These are phyloP conservation scores for Adansonia digitata DNA, from an alignment of 345 rosid genomes.

Conservation along the genomic window DNA sequence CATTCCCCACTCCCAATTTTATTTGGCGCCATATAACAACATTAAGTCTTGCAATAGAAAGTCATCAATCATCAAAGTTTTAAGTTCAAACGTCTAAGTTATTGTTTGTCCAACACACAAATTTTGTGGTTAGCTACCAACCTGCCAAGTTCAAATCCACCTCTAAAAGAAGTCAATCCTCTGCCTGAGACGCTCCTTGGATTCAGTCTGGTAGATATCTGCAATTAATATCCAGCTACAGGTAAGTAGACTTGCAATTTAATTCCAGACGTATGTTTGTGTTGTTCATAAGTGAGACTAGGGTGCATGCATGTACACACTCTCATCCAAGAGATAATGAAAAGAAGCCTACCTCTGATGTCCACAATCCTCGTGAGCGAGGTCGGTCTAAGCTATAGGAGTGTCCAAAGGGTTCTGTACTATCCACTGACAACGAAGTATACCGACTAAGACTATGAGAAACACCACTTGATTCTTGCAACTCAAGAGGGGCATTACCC, in stretches of 20 bases:
- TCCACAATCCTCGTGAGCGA: constrained; percentile 53
- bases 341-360: constrained; percentile 49
- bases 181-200: constrained; percentile 44
- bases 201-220: constrained; percentile 40
- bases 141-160: constrained; percentile 73
- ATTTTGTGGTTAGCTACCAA: constrained; percentile 21
- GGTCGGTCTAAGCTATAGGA: constrained; percentile 40
- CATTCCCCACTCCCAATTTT: neutral
- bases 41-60: neutral
- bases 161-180: constrained; percentile 47
- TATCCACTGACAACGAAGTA: constrained; percentile 18
- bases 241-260: constrained; percentile 12
- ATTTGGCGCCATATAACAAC: neutral
- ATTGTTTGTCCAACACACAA: neutral
- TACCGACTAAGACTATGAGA: constrained; percentile 33
- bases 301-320: neutral
- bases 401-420: constrained; percentile 42
- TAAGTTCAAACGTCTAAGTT: neutral
- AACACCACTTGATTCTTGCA: constrained; percentile 28
- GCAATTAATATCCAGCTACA: constrained; percentile 21
- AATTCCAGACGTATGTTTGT: neutral
- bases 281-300: neutral
- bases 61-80: neutral
- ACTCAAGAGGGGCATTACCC: constrained; percentile 32
- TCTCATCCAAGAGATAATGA: neutral